A percentile compares a stretch with the other conserved stretches of the same genome.
These are phyloP conservation scores for Trichoderma asperelloides DNA, from an alignment of 495 filamentous ascomycete species.

Conservation along the genomic window DNA sequence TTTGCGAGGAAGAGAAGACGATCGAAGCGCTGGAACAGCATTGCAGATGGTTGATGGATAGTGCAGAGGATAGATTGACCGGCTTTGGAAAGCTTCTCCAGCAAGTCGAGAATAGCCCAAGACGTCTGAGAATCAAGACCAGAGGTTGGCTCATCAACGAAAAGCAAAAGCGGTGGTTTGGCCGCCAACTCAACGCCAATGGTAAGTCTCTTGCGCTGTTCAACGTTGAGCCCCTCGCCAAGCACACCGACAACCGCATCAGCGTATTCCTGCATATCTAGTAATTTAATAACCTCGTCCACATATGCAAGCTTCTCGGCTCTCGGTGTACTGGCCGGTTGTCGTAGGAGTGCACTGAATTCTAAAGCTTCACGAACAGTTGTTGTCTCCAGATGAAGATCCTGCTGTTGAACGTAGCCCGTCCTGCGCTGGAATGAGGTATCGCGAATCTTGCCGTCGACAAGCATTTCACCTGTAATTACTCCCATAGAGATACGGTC, in stretches of 20 bases:
- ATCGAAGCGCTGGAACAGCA: conserved; percentile 69
- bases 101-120: conserved; percentile 71
- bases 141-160: conserved; percentile 72
- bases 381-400: conserved; percentile 70
- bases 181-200: conserved; percentile 91
- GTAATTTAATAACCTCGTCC: conserved; percentile 76
- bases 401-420: conserved; percentile 82
- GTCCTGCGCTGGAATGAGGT: conserved; percentile 70
- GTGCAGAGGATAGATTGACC: conserved; percentile 66
- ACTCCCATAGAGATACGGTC: conserved; percentile 69
- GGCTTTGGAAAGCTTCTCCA: conserved; percentile 70
- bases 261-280: conserved; percentile 72
- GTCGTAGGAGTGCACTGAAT: conserved; percentile 74
- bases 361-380: conserved; percentile 80
- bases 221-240: conserved; percentile 46
- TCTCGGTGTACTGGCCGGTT: conserved; percentile 53
- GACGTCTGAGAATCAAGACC: conserved; percentile 83
- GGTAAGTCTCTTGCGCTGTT: conserved; percentile 58
- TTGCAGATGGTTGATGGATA: conserved; percentile 68
- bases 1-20: conserved; percentile 54
- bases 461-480: conserved; percentile 63
- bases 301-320: conserved; percentile 76
- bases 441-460: conserved; percentile 62
- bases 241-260: conserved; percentile 77
- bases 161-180: conserved; percentile 68